Percentiles rank a stretch among this genome's conserved stretches.
These are phyloP conservation scores for Verticillium nonalfalfae DNA, from an alignment of 2,329 filamentous ascomycete species.

Conservation along the genomic window DNA sequence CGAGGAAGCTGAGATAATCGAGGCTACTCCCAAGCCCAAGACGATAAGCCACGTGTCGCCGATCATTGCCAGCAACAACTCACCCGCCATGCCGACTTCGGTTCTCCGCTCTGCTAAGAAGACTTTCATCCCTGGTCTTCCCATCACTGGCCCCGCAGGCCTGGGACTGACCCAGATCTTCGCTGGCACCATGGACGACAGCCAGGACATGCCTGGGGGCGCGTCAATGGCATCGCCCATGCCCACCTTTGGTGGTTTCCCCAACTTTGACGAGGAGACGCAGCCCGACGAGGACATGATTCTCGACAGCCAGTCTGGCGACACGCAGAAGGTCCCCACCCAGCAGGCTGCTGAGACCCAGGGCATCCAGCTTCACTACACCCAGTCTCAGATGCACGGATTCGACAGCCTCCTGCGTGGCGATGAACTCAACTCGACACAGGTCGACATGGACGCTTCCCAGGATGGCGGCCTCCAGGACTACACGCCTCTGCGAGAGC, in stretches of 20 bases:
- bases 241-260: slow-evolving; percentile 50
- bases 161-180: slow-evolving; percentile 86
- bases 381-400: slow-evolving; percentile 53
- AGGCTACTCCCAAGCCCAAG: slow-evolving; percentile 45
- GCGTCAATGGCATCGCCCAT: slow-evolving; percentile 40
- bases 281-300: slow-evolving; percentile 45
- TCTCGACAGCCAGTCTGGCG: slow-evolving; percentile 35
- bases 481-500: slow-evolving; percentile 62
- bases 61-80: slow-evolving; percentile 31
- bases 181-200: slow-evolving; percentile 76
- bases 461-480: slow-evolving; percentile 75
- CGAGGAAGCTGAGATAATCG: slow-evolving; percentile 33
- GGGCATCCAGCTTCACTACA: slow-evolving; percentile 48
- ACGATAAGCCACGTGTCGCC: slow-evolving; percentile 32
- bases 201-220: slow-evolving; percentile 29
- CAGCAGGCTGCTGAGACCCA: slow-evolving; percentile 31
- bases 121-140: slow-evolving; percentile 62
- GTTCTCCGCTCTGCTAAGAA: slow-evolving; percentile 64
- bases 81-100: slow-evolving; percentile 53
- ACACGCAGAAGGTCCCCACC: slow-evolving; percentile 28
- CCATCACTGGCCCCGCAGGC: slow-evolving; percentile 53
- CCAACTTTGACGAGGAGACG: slow-evolving; percentile 54
- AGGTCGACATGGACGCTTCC: slow-evolving; percentile 67
- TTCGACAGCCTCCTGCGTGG: slow-evolving; percentile 50
- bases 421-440: slow-evolving; percentile 37